Base-by-base conservation (phyloP, 1,139 yeast genomes). In the Meyerozyma guilliermondii region DNA sequence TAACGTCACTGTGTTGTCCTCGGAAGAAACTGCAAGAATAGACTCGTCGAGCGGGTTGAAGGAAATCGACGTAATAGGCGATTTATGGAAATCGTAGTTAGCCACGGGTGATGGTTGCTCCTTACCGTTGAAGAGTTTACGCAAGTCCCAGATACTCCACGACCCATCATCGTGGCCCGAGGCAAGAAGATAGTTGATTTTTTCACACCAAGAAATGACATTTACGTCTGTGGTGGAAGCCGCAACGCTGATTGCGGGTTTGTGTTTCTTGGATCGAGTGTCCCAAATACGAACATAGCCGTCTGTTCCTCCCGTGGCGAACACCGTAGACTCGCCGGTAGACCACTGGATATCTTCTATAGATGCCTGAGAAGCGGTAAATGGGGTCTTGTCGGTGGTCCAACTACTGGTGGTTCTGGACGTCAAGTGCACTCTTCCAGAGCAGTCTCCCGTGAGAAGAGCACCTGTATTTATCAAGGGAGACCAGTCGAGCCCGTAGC, bases 301-400 rank as follows among this genome's bases (percentile, higher is more conserved):
- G 60, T 92, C 98, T 46, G 87, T 77, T 11, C 96, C 97, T 38
- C 85, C 94, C 29, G 95, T 80, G 13, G 98, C 96, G 63, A 92
- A 92, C 27, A 92, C 98, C 0, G 97, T 88, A 48, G 76, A 77
- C 62, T 92, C 98, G 5, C 91, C 80, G 41, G 85, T 86, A 17
- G 96, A 87, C 98, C 98, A 92, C 64, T 92, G 98, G 48, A 92
- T 79, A 62, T 92, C 99, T 68, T 92, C 99, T 45, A 92, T 86
- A 13, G 96, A 87, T 47, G 87, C 80, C 43, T 78, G 74, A 17
- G 81, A 82, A 35, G 84, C 81, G 51, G 63, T 69, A 63, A 81
- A 92, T 29, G 98, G 87, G 9, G 82, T 80, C 57, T 83, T 81
- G 55, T 92, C 98, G 7, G 98, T 89, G 39, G 74, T 71, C 97